Percentiles rank a stretch among this genome's conserved stretches.
These are phyloP conservation scores for Eleusine coracana DNA, from an alignment of 176 grass and related monocot species.

Conservation along the genomic window DNA sequence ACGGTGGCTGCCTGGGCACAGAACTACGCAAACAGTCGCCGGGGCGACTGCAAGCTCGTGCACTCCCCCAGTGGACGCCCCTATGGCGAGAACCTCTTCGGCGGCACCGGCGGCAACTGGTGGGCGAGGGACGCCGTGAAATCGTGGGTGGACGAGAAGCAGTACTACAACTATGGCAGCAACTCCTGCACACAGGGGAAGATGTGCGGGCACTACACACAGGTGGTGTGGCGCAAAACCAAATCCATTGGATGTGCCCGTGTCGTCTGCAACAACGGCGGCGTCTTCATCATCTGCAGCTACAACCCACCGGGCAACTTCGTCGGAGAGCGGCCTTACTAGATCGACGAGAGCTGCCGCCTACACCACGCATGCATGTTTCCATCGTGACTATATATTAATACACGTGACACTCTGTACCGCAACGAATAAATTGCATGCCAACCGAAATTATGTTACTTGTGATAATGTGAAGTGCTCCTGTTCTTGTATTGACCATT, in stretches of 20 bases:
- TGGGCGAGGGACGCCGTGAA: conserved; percentile 36
- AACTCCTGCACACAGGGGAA: conserved; percentile 24
- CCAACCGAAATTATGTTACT: too few relatives aligned
- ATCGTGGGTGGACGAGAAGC: conserved; percentile 37
- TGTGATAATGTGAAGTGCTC: too few relatives aligned
- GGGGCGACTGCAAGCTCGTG: conserved; percentile 21
- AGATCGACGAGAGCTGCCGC: neutral
- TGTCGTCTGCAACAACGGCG: neutral
- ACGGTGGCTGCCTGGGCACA: conserved; percentile 27
- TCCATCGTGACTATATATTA: too few relatives aligned
- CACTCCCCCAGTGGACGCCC: conserved; percentile 31
- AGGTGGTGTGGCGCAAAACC: conserved; percentile 54
- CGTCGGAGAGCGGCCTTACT: conserved; percentile 34
- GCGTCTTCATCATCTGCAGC: conserved; percentile 46
- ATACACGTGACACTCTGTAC: too few relatives aligned
- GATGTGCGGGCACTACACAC: conserved; percentile 49
- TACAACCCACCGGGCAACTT: conserved; percentile 44
- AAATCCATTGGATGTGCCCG: conserved; percentile 38
- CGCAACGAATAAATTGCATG: too few relatives aligned
- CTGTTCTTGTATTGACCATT: too few relatives aligned
- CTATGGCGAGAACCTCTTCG: conserved; percentile 55
- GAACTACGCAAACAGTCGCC: conserved; percentile 29
- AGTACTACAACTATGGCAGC: conserved; percentile 30
- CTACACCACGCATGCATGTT: too few relatives aligned
- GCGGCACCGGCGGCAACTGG: conserved; percentile 19